Conservation (phyloP, 345 rosid genomes). For the Ceriops decandra region DNA sequence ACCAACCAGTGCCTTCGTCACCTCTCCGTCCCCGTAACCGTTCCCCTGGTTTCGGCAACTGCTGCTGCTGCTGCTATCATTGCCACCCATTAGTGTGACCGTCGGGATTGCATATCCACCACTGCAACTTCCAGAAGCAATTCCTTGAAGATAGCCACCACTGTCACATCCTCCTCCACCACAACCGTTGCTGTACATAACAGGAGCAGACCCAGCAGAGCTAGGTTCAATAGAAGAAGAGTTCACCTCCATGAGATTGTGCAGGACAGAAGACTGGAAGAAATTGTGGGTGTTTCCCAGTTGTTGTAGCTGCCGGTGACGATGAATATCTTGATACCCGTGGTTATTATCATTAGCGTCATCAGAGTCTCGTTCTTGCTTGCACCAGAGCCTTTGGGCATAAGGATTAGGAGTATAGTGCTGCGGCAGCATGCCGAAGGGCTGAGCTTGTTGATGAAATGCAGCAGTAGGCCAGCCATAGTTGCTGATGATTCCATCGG, state of each 20-base stretch:
- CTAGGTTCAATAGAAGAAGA: constrained; percentile 49
- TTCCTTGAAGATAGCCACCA: constrained; percentile 24
- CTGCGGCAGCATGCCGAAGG: constrained; percentile 25
- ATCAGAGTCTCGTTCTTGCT: constrained; percentile 55
- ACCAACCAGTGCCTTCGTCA: constrained; percentile 16
- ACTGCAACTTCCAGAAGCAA: constrained; percentile 9
- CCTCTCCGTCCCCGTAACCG: constrained; percentile 28
- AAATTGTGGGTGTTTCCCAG: constrained; percentile 46
- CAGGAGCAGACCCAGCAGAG: constrained; percentile 40
- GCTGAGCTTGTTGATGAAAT: constrained; percentile 36
- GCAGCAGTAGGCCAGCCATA: constrained; percentile 44
- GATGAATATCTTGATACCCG: constrained; percentile 30
- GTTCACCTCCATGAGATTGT: constrained; percentile 43
- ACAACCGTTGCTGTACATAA: constrained; percentile 34
- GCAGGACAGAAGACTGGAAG: constrained; percentile 41
- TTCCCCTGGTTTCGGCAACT: constrained; percentile 21
- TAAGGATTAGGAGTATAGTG: constrained; percentile 23
- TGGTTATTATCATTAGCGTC: not conserved
- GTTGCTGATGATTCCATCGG: constrained; percentile 24
- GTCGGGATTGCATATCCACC: constrained; percentile 35
- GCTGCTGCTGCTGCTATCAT: constrained; percentile 16
- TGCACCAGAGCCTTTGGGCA: constrained; percentile 55
- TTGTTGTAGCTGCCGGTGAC: constrained; percentile 37
- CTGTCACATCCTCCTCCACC: constrained; percentile 25
- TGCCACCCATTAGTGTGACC: constrained; percentile 27